Evolutionary conservation across 2,329 filamentous ascomycete species (phyloP).

Genomic region (Uncinocarpus reesii): DNA sequence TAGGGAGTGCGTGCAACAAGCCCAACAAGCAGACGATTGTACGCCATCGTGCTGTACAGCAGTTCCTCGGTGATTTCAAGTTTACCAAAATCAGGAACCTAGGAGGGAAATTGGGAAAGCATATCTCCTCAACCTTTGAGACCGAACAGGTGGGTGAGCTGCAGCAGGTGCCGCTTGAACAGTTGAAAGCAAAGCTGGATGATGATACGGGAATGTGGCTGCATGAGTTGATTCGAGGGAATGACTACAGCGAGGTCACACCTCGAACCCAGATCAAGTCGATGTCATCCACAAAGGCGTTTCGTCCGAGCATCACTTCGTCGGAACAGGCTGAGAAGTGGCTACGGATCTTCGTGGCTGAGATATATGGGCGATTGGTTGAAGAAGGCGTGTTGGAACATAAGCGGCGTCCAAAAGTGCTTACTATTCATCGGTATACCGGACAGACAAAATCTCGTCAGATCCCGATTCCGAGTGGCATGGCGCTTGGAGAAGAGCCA

Average conservation of each 20-base stretch:
- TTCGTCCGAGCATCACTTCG: slow-evolving; percentile 69
- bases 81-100: slow-evolving; percentile 91
- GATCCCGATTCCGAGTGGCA: slow-evolving; percentile 65
- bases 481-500: slow-evolving; percentile 57
- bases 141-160: slow-evolving; percentile 72
- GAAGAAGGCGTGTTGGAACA: slow-evolving; percentile 86
- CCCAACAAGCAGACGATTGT: slow-evolving; percentile 93
- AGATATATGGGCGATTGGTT: slow-evolving; percentile 79
- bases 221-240: slow-evolving; percentile 71
- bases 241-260: slow-evolving; percentile 81
- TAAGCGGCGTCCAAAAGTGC: slow-evolving; percentile 71
- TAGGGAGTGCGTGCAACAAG: slow-evolving; percentile 85
- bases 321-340: slow-evolving; percentile 70
- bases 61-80: slow-evolving; percentile 75
- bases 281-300: slow-evolving; percentile 95
- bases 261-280: slow-evolving; percentile 88
- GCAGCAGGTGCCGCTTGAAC: slow-evolving; percentile 59
- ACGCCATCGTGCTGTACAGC: slow-evolving; percentile 66
- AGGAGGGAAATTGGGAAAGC: slow-evolving; percentile 89
- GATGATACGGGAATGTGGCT: slow-evolving; percentile 81
- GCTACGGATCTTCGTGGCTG: slow-evolving; percentile 82
- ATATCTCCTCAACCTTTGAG: slow-evolving; percentile 67
- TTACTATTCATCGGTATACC: slow-evolving; percentile 69
- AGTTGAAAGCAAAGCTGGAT: slow-evolving; percentile 65
- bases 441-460: slow-evolving; percentile 65